A percentile compares a stretch with the other conserved stretches of the same genome.
Evolutionary conservation across 139 green algal genomes (phyloP).

Genomic region (Chlamydomonas eustigma): DNA sequence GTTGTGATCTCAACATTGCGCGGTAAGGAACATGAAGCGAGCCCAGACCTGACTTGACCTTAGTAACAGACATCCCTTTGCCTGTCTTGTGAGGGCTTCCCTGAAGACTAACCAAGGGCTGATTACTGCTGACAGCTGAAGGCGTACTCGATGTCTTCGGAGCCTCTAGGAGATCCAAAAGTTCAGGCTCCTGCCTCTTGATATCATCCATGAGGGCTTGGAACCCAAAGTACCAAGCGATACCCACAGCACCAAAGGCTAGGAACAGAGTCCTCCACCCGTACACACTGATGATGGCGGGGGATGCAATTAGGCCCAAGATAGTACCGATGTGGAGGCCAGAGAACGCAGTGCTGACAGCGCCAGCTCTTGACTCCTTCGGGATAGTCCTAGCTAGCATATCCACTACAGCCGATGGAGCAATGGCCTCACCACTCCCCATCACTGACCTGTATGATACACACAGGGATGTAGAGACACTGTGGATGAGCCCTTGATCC

Average conservation of each 20-base stretch:
- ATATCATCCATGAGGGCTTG: background rate
- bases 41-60: constrained; percentile 60
- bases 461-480: background rate
- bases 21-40: constrained; percentile 73
- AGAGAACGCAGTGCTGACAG: constrained; percentile 84
- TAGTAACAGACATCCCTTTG: too few species aligned
- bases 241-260: constrained; percentile 60
- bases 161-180: background rate
- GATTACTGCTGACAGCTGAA: too few species aligned
- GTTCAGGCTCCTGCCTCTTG: background rate
- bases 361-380: constrained; percentile 63
- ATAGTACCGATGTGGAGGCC: constrained; percentile 91
- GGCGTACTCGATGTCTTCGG: too few species aligned
- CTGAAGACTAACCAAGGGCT: too few species aligned
- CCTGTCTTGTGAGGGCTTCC: too few species aligned
- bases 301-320: constrained; percentile 72
- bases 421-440: constrained; percentile 89
- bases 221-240: constrained; percentile 8
- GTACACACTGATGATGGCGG: constrained; percentile 63
- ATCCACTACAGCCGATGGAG: constrained; percentile 83
- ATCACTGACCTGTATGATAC: constrained; percentile 67
- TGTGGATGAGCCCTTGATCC: too few species aligned
- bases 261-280: constrained; percentile 87
- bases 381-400: constrained; percentile 79
- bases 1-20: constrained; percentile 65